Conservation (phyloP, 2,329 filamentous ascomycete genomes). For the Coleophoma crateriformis region DNA sequence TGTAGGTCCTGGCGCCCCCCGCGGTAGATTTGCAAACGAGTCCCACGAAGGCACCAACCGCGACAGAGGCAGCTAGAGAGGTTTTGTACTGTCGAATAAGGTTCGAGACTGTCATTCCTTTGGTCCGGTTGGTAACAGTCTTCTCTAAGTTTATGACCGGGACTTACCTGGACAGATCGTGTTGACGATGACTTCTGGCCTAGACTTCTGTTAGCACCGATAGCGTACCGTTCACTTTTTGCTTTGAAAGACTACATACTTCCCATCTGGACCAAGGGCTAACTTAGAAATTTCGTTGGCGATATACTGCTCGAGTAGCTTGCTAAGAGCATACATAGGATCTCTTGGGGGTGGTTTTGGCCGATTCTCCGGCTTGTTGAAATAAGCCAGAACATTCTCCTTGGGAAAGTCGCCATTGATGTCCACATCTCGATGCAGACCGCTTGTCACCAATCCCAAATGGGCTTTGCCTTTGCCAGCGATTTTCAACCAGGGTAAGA, state of each 20-base stretch:
- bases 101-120: conserved; percentile 17
- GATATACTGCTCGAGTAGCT: conserved; percentile 20
- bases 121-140: neutral
- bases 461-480: conserved; percentile 24
- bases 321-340: conserved; percentile 17
- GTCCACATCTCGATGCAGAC: conserved; percentile 7
- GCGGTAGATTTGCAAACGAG: conserved; percentile 22
- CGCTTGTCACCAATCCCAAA: conserved; percentile 18
- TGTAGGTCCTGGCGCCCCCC: conserved; percentile 23
- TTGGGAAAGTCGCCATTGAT: conserved; percentile 11
- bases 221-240: neutral
- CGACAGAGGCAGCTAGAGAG: conserved; percentile 6
- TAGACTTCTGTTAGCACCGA: neutral
- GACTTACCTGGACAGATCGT: conserved; percentile 15
- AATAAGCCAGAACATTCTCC: conserved; percentile 13
- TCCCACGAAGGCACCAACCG: conserved; percentile 10
- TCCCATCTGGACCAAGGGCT: conserved; percentile 10
- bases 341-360: neutral
- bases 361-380: conserved; percentile 15
- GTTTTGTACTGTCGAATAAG: conserved; percentile 17
- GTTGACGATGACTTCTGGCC: conserved; percentile 17
- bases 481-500: conserved; percentile 40
- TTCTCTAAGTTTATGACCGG: neutral
- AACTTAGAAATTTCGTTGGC: conserved; percentile 19
- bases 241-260: conserved; percentile 2